Percentiles rank a stretch among this genome's conserved stretches.
Conservation (phyloP, 371 early-diverging fungal species). For the Batrachochytrium dendrobatidis region DNA sequence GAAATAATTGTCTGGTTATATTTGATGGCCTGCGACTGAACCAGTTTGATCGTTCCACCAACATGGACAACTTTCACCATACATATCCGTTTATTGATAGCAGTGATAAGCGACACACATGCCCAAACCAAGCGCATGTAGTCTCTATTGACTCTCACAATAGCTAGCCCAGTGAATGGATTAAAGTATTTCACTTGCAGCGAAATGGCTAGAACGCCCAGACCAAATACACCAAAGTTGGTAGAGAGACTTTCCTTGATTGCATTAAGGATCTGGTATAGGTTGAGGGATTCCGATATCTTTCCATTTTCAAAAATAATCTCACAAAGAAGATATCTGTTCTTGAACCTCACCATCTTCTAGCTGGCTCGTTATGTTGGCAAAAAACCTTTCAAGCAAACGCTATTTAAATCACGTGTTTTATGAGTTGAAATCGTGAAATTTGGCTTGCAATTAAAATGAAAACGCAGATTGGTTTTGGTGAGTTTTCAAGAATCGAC, state of each 20-base stretch:
- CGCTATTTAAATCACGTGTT: too few species aligned
- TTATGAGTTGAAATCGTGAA: too few species aligned
- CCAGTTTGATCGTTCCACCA: constrained; percentile 53
- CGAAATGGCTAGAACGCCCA: constrained; percentile 34
- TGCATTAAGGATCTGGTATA: constrained; percentile 15
- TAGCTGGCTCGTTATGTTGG: background rate
- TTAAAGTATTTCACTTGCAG: constrained; percentile 56
- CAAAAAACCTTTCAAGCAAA: too few species aligned
- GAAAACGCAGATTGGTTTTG: too few species aligned
- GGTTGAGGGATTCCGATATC: constrained; percentile 7
- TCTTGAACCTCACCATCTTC: constrained; percentile 49
- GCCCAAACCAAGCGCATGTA: constrained; percentile 50
- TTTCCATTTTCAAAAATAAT: constrained; percentile 26
- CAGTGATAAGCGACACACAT: constrained; percentile 46
- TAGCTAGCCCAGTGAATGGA: constrained; percentile 52
- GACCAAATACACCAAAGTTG: constrained; percentile 59
- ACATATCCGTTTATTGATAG: constrained; percentile 35
- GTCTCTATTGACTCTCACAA: constrained; percentile 55
- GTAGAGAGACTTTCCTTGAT: constrained; percentile 37
- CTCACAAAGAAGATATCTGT: constrained; percentile 54
- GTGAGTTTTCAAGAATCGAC: too few species aligned
- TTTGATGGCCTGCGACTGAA: constrained; percentile 46
- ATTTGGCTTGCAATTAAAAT: too few species aligned
- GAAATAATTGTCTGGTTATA: constrained; percentile 23
- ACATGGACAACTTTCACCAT: constrained; percentile 50